Conservation (phyloP, 2,329 filamentous ascomycete genomes). For the Claviceps digitariae region DNA sequence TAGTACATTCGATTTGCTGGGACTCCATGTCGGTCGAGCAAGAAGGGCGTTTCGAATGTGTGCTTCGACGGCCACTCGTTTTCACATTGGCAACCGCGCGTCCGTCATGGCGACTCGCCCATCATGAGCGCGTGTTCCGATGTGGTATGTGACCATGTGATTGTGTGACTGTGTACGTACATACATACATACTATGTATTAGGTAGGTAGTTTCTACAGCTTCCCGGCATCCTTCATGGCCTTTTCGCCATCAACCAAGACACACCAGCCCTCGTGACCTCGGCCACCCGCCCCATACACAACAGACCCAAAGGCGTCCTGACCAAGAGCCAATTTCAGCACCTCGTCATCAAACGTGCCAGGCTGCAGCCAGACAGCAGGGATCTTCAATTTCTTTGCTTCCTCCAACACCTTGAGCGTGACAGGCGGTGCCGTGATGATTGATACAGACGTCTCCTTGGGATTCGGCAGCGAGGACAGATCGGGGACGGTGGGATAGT, state of each 20-base stretch:
- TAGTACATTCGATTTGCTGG: too few relatives aligned
- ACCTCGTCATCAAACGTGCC: constrained; percentile 73
- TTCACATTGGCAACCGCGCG: too few relatives aligned
- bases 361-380: constrained; percentile 79
- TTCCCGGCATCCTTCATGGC: constrained; percentile 44
- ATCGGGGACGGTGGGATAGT: constrained; percentile 51
- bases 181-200: too few relatives aligned
- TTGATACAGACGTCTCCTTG: constrained; percentile 58
- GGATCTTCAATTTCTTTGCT: constrained; percentile 59
- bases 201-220: too few relatives aligned
- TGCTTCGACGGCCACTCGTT: too few relatives aligned
- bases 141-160: too few relatives aligned
- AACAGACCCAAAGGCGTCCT: constrained; percentile 53
- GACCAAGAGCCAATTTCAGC: constrained; percentile 49
- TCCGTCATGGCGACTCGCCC: too few relatives aligned
- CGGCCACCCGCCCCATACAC: constrained; percentile 50
- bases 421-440: constrained; percentile 74
- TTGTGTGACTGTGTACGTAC: not conserved
- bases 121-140: too few relatives aligned
- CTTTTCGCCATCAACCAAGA: constrained; percentile 68
- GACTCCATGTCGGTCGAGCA: too few relatives aligned
- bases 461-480: constrained; percentile 54
- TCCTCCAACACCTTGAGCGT: constrained; percentile 64
- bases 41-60: too few relatives aligned
- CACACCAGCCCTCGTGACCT: constrained; percentile 71